Evolutionary conservation across 805 yeast genomes (phyloP).

Genomic region (Pichia phayaonensis): DNA sequence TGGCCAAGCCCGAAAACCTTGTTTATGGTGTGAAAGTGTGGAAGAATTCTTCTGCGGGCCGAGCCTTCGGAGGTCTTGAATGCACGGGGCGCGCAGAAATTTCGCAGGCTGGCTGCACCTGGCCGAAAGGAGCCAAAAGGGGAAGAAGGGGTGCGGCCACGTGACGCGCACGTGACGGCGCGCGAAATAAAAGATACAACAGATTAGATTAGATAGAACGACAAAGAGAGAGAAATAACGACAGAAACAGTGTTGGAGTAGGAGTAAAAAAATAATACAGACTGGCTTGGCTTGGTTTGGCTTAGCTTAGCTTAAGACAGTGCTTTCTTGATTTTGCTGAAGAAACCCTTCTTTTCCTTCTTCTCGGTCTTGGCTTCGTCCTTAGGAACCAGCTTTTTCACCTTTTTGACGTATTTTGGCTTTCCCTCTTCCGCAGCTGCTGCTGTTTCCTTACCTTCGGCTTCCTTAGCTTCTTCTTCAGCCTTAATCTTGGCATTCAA

Average conservation of each 20-base stretch:
- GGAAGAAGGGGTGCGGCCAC: too few relatives aligned
- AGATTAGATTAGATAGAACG: background rate
- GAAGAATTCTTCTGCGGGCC: background rate
- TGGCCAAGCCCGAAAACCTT: background rate
- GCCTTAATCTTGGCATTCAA: constrained; percentile 35
- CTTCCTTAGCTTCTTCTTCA: constrained; percentile 1
- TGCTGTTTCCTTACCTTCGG: constrained; percentile 13
- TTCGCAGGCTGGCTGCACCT: too few relatives aligned
- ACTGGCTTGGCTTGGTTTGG: too few relatives aligned
- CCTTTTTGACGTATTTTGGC: constrained; percentile 36
- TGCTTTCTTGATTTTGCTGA: constrained; percentile 33
- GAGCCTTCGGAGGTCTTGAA: background rate
- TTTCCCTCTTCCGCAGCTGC: background rate
- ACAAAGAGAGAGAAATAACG: background rate
- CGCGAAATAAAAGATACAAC: too few relatives aligned
- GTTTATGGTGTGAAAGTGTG: too few relatives aligned
- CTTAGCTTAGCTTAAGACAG: too few relatives aligned
- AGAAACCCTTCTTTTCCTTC: constrained; percentile 36
- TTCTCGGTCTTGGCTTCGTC: constrained; percentile 7
- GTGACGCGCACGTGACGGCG: too few relatives aligned
- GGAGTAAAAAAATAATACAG: too few relatives aligned
- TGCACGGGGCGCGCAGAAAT: background rate
- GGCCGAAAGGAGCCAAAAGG: too few relatives aligned
- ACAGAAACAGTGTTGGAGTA: too few relatives aligned
- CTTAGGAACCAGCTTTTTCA: constrained; percentile 12